Evolutionary conservation across 306 rosid genomes (phyloP).

Genomic region (Cucurbita maxima): DNA sequence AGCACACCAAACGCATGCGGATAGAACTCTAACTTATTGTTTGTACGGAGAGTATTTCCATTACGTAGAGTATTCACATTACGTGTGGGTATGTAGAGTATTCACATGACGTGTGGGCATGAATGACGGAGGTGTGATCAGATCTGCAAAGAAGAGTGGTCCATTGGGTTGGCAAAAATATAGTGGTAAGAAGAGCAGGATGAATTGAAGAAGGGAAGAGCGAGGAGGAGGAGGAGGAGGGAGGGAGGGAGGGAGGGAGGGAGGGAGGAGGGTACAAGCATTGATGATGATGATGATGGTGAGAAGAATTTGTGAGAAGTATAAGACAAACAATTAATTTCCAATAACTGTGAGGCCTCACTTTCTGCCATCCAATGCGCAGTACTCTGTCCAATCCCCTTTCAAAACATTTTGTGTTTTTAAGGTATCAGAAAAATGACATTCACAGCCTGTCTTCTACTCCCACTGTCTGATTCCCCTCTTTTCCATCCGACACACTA

Average conservation of each 20-base stretch:
- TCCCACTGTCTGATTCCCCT: background rate
- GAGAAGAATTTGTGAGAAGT: background rate
- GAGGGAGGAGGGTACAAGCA: background rate
- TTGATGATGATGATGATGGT: background rate
- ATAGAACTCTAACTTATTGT: too few relatives aligned
- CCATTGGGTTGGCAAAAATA: too few relatives aligned
- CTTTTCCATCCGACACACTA: background rate
- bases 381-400: conserved; percentile 2
- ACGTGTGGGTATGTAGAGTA: too few relatives aligned
- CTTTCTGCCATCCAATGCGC: conserved; percentile 3
- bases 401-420: conserved; percentile 2
- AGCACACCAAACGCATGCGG: too few relatives aligned
- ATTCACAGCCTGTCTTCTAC: conserved; percentile 1
- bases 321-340: background rate
- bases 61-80: too few relatives aligned
- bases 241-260: background rate
- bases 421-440: conserved; percentile 5
- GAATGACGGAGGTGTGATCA: too few relatives aligned
- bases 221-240: background rate
- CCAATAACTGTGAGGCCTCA: background rate
- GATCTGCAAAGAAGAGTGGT: too few relatives aligned
- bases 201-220: background rate
- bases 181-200: too few relatives aligned
- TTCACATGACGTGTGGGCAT: too few relatives aligned
- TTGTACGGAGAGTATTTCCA: too few relatives aligned